These are phyloP conservation scores for Houttuynia cordata DNA, from an alignment of 164 flowering plant genomes.

Conservation along the genomic window DNA sequence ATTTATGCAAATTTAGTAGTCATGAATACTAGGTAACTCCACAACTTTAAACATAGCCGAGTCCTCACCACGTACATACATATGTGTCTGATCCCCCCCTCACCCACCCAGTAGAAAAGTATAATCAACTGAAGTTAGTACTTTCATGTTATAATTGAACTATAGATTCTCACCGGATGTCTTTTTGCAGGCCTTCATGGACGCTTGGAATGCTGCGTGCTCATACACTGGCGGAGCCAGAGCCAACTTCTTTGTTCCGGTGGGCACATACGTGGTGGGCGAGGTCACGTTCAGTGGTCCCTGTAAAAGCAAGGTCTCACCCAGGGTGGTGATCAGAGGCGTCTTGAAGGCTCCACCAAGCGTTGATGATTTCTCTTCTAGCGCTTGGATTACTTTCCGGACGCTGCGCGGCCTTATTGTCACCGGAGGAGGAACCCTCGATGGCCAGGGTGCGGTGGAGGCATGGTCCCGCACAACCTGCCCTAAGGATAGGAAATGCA, in stretches of 20 bases:
- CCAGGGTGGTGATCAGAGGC: constrained; percentile 1
- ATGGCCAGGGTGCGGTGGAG: constrained; percentile 3
- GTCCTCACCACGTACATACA: too few relatives aligned
- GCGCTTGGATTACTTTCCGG: constrained; percentile 4
- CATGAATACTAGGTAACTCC: too few relatives aligned
- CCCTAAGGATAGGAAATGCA: neutral
- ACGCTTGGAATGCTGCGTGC: constrained; percentile 7
- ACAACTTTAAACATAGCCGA: too few relatives aligned
- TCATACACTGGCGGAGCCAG: neutral
- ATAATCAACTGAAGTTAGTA: too few relatives aligned
- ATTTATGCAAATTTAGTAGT: neutral
- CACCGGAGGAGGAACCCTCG: constrained; percentile 5
- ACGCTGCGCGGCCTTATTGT: neutral
- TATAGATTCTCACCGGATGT: too few relatives aligned
- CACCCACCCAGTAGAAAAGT: too few relatives aligned
- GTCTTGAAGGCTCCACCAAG: constrained; percentile 2
- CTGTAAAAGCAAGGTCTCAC: neutral
- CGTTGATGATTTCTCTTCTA: neutral
- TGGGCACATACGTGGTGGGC: constrained; percentile 2
- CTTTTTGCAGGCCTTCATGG: constrained; percentile 4
- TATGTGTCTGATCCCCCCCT: too few relatives aligned
- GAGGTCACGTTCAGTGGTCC: constrained; percentile 2
- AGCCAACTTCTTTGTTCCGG: neutral
- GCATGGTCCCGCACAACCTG: constrained; percentile 4
- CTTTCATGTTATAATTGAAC: too few relatives aligned